A percentile compares a stretch with the other conserved stretches of the same genome.
Evolutionary conservation across 164 flowering plant genomes (phyloP).

Genomic region (Santalum album): DNA sequence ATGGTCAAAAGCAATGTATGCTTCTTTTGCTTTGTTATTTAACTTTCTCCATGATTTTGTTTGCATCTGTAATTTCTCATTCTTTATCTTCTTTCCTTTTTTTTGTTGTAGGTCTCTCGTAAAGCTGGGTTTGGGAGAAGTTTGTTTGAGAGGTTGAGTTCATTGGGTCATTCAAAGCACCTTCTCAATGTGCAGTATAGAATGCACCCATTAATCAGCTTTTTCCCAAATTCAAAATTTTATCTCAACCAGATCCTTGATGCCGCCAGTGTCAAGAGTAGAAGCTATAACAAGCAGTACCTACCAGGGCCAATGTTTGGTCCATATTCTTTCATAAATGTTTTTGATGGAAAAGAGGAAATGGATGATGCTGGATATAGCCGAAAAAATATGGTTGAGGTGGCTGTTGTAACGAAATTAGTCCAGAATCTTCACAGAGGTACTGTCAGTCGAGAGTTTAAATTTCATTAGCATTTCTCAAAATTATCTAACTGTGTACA

Average conservation of each 20-base stretch:
- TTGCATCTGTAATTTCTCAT: not conserved
- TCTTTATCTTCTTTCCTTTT: not conserved
- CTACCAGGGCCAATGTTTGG: slow-evolving; percentile 40
- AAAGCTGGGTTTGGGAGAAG: slow-evolving; percentile 43
- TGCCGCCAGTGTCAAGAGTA: slow-evolving; percentile 21
- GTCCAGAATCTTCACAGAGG: slow-evolving; percentile 31
- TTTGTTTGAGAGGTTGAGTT: slow-evolving; percentile 36
- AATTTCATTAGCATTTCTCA: too few relatives aligned
- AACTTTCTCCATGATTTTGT: not conserved
- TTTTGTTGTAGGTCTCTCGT: slow-evolving; percentile 15
- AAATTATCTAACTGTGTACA: too few relatives aligned
- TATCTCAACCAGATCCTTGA: slow-evolving; percentile 24
- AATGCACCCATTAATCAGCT: slow-evolving; percentile 48
- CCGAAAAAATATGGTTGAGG: slow-evolving; percentile 41
- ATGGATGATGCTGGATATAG: slow-evolving; percentile 30
- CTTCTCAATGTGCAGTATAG: slow-evolving; percentile 39
- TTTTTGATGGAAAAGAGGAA: slow-evolving; percentile 37
- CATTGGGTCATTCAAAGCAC: slow-evolving; percentile 30
- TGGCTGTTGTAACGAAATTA: slow-evolving; percentile 26
- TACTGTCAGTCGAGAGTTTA: slow-evolving; percentile 5
- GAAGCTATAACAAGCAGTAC: slow-evolving; percentile 17
- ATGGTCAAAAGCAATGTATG: slow-evolving; percentile 13
- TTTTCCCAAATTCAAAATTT: slow-evolving; percentile 36
- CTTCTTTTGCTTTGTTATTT: not conserved
- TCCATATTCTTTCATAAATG: slow-evolving; percentile 42